phyloP scores from a whole-genome alignment of 108 stramenopile species.

The Skeletonema menzelii region DNA sequence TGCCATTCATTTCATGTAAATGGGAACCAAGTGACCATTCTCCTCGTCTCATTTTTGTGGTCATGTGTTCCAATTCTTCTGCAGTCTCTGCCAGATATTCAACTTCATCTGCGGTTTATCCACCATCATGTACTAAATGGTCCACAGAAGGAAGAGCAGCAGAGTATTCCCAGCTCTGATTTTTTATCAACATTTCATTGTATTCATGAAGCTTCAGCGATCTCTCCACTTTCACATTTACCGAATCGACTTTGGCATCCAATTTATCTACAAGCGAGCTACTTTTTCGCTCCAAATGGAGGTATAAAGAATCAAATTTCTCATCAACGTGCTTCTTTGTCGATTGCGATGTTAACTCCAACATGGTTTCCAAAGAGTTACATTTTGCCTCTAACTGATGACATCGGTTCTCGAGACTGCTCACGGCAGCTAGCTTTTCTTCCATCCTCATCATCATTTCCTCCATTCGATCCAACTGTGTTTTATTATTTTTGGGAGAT shows the following conservation, averaged over 20 bases:
- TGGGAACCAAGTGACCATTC: too few species aligned
- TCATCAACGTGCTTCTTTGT: background rate
- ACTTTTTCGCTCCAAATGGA: too few species aligned
- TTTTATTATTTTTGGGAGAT: background rate
- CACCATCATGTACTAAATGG: background rate
- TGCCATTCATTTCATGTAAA: background rate
- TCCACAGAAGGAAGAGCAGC: background rate
- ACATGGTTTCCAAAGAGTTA: background rate
- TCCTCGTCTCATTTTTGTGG: background rate
- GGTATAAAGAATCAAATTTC: background rate
- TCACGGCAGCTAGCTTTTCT: background rate
- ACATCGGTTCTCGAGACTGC: background rate
- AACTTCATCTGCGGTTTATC: background rate
- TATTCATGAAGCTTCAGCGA: background rate
- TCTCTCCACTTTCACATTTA: background rate
- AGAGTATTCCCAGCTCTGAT: background rate
- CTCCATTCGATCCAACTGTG: background rate
- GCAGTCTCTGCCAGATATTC: background rate
- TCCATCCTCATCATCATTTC: background rate
- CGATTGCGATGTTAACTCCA: background rate
- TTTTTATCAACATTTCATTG: background rate
- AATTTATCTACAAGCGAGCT: background rate
- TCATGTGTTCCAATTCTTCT: background rate
- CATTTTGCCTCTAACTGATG: background rate
- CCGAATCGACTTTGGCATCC: background rate